Evolutionary conservation across 805 yeast genomes (phyloP), one percentile per base, ranked within the genome.

Genomic region (Candida insectalens): DNA sequence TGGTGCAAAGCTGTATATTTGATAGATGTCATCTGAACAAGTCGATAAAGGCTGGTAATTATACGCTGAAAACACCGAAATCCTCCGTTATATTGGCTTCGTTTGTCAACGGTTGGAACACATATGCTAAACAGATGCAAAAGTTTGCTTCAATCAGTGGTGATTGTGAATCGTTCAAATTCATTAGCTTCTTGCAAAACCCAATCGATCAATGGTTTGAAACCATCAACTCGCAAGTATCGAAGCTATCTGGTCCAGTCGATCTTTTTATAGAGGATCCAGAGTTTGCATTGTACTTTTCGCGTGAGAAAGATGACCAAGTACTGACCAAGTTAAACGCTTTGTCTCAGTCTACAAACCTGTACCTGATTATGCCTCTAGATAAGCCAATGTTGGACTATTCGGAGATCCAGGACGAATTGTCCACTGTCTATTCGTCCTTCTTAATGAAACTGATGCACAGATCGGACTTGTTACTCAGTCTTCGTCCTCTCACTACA

Each of bases 401-500:
- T 29, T 35, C 40, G 19, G 46, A 46, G 4, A 29, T 34, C 3
- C 33, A 36, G 13, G 33, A 42, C 23, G 55, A 45, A 27, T 27
- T 51, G 2, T 43, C 51, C 16, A 42, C 50, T 6, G 64, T 66
- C 38, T 60, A 63, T 14, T 51, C 72, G 0, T 71, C 69, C 25
- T 68, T 75, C 41, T 48, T 72, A 17, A 53, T 61, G 3, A 67
- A 66, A 36, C 40, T 74, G 16, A 50, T 69, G 15, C 74, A 75
- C 44, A 64, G 69, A 36, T 61, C 83, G 0, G 61, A 64, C 21
- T 39, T 74, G 27, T 62, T 74, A 26, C 42, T 84, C n/a, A 62
- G 67, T 15, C 49, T 84, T 23, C 69, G 71, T 45, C 87, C 94
- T 1, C 58, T 85, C 38, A 63, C 70, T 3, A 83, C 95, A 0